Evolutionary conservation across 2,329 filamentous ascomycete species (phyloP).

Genomic region (Pseudopyrenochaeta lycopersici): DNA sequence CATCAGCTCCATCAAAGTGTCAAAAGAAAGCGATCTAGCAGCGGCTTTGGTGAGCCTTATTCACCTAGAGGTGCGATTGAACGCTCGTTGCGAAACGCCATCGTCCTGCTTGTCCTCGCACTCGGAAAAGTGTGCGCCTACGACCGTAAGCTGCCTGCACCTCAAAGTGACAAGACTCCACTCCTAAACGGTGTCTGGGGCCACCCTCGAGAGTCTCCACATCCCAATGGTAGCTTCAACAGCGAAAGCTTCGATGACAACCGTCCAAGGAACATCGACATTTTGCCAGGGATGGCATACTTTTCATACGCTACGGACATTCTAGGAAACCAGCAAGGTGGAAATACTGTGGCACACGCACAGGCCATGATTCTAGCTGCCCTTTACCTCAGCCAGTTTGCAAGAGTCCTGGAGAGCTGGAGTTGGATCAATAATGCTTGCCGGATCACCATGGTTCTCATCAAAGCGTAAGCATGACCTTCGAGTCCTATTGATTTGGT

Average conservation of each 20-base stretch:
- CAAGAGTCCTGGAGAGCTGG: slow-evolving; percentile 85
- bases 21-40: slow-evolving; percentile 48
- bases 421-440: slow-evolving; percentile 71
- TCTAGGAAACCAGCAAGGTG: slow-evolving; percentile 80
- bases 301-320: slow-evolving; percentile 89
- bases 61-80: slow-evolving; percentile 33
- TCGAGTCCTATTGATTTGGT: background rate
- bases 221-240: slow-evolving; percentile 47
- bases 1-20: slow-evolving; percentile 34
- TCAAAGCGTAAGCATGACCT: slow-evolving; percentile 67
- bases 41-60: slow-evolving; percentile 34
- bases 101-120: slow-evolving; percentile 84
- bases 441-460: slow-evolving; percentile 72
- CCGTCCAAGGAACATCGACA: slow-evolving; percentile 74
- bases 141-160: slow-evolving; percentile 61
- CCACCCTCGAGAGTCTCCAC: slow-evolving; percentile 44
- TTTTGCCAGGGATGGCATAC: slow-evolving; percentile 89
- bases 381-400: slow-evolving; percentile 88
- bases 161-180: slow-evolving; percentile 60
- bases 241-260: slow-evolving; percentile 32
- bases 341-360: slow-evolving; percentile 81
- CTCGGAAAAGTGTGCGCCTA: slow-evolving; percentile 81
- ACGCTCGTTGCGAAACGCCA: slow-evolving; percentile 67
- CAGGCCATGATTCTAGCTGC: slow-evolving; percentile 86
- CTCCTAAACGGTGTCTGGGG: slow-evolving; percentile 31